Percentiles rank a stretch among this genome's conserved stretches.
phyloP scores from a whole-genome alignment of 208 protist genomes.

The Crithidia mellificae region DNA sequence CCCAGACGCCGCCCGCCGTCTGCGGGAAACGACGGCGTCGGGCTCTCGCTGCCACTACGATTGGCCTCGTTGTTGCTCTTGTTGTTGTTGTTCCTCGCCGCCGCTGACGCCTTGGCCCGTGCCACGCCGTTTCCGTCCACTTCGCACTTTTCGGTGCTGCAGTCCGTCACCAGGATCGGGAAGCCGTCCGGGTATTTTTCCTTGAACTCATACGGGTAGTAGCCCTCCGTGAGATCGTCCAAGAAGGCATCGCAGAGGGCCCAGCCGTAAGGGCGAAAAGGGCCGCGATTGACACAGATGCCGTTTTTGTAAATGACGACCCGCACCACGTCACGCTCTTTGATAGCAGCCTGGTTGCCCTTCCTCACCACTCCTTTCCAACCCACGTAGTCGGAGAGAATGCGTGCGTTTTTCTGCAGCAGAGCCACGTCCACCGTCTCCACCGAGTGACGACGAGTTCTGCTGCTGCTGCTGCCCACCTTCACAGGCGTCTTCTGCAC shows the following conservation, averaged over 20 bases:
- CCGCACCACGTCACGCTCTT: constrained; percentile 75
- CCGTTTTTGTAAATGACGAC: constrained; percentile 89
- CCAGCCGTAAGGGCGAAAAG: constrained; percentile 89
- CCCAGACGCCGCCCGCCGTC: constrained; percentile 39
- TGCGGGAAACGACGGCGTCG: background rate
- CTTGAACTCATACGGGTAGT: constrained; percentile 94
- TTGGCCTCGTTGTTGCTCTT: too few relatives aligned
- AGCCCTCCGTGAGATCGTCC: constrained; percentile 90
- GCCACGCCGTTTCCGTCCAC: constrained; percentile 6
- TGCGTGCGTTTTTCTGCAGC: constrained; percentile 71
- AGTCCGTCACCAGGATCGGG: constrained; percentile 84
- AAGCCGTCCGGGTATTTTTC: constrained; percentile 92
- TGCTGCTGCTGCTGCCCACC: background rate
- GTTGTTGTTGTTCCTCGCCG: background rate
- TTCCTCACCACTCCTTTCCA: constrained; percentile 63
- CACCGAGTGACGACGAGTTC: background rate
- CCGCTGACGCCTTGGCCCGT: background rate
- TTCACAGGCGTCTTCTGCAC: background rate
- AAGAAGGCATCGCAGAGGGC: constrained; percentile 87
- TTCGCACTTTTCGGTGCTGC: constrained; percentile 38
- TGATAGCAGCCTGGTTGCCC: constrained; percentile 65
- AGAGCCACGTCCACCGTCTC: constrained; percentile 59
- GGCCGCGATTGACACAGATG: constrained; percentile 87
- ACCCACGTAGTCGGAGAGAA: constrained; percentile 87
- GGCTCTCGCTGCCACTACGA: too few relatives aligned